Base-by-base conservation (phyloP, 2,329 filamentous ascomycete genomes). In the Pseudonectria buxi region DNA sequence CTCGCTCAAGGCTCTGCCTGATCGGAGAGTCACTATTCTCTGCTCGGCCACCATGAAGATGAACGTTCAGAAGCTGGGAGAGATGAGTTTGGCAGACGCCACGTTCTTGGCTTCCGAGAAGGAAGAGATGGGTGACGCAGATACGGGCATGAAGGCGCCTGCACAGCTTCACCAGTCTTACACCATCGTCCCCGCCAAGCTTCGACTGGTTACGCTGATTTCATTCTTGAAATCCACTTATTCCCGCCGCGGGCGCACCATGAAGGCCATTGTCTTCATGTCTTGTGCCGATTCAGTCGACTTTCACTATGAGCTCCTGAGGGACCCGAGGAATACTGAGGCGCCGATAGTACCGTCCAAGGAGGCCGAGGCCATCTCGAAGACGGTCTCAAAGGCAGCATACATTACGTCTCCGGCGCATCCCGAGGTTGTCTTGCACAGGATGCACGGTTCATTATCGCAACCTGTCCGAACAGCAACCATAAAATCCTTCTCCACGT, bases 11-110 rank as follows among this genome's bases (percentile, higher is more conserved):
- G 68, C 83, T 4, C 70, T 95, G 7, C 82, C 87, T 0, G 78
- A 78, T 35, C 76, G 88, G 45, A 77, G 89, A 37, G 82, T 86
- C 2, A 96, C 92, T 0, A 74, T 98, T 4, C 74, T 98, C 3
- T 98, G 92, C 60, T 98, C 92, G 4, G 92, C 92, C 3, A 98
- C 92, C 0, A 85, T 98, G 81, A 95, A 95, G 66, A 89, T 94
- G 79, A 92, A 90, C 50, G 92, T 96, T 2, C 89, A 96, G 58
- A 83, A 84, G 49, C 68, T 98, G 6, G 89, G 90, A 28, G 88
- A 95, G 55, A 94, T 96, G 64, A 95, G 88, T 67, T 69, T 98
- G 58, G 89, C 94, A 50, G 87, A 96, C 52, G 89, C 92, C 1
- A 76, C 87, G 1, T 87, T 95, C 55, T 83, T 98, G 49, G 82